Evolutionary conservation across 164 flowering plant genomes (phyloP), one percentile per base, ranked within the genome.

Genomic region (Umbilicus rupestris): DNA sequence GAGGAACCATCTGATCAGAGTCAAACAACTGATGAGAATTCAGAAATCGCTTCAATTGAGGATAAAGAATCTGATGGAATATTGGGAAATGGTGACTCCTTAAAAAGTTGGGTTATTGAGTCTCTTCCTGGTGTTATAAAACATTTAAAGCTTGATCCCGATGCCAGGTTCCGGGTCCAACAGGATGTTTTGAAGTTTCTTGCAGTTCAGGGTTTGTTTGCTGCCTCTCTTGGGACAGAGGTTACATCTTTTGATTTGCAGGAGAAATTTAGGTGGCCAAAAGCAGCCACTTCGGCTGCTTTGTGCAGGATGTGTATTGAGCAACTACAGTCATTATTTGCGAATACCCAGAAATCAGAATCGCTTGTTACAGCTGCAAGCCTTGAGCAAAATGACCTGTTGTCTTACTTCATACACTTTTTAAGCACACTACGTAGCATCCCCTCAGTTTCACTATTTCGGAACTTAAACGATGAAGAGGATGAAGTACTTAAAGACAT

Each of bases 1-100:
- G 97, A 90, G 44, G 92, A 93, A 75, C 92, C 97, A 66, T 90
- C 96, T 1, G 98, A 89, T 75, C 96, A 91, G 69, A n/a, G n/a
- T n/a, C n/a, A n/a, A n/a, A 88, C 99, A 58, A 88, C 94, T 4
- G 96, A 92, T 81, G 94, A 92, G 72, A 90, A 86, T 74, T 87
- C 96, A 11, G 99, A 92, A 73, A 76, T 82, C 15, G 94, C 87
- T 68, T 84, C 90, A 12, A 17, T 72, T 5, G 94, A 86, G 76
- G 97, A 88, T 59, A 92, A 86, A 73, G 91, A 85, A 65, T 76
- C 86, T 41, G 39, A 58, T 66, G 84, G 72, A 17, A 52, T 74
- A 28, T 42, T 64, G 22, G 87, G 84, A 67, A 82, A 41, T 74
- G 52, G 84, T 50, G 94, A 90, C 64, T 74, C 74, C 73, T 58